Evolutionary conservation across 495 filamentous ascomycete genomes (phyloP), one percentile per base, ranked within the genome.

Genomic region (Achaetomiella virescens): DNA sequence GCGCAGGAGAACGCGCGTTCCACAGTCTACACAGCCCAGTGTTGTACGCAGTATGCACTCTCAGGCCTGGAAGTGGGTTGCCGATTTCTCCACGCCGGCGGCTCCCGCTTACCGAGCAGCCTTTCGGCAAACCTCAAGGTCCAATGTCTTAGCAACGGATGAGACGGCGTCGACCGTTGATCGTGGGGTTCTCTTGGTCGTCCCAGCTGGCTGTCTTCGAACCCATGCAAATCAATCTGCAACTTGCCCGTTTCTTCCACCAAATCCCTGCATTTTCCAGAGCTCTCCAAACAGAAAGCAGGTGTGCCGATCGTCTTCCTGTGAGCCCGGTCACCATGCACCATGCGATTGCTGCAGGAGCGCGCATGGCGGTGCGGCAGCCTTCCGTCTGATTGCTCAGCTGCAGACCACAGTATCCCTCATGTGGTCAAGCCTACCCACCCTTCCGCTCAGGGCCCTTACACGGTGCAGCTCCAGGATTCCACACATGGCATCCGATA

Each of bases 341-440:
- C 17, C 21, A 17, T 24, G 35, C 22, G 52, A 53, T 43, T 38
- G 31, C 42, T 54, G 59, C 42, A 50, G 43, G 38, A 45, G 41
- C 60, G 36, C 51, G 56, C 58, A 56, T 57, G 48, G 57, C 55
- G 33, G 57, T 58, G 55, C 59, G 58, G 55, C 56, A 48, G 56
- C 36, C 51, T 48, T 65, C 48, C 25, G 47, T 66, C 61, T 68
- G 58, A 68, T 66, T 68, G 65, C 35, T 58, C 65, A 62, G 61
- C 47, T 45, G 9, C 54, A 51, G 42, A 21, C 27, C 46, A 24
- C 55, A 36, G 59, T 46, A 64, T 66, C 41, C 59, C 55, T 31
- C 14, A 58, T 42, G 18, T 12, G 53, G 59, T 22, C 18, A 64
- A 62, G 61, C 51, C 40, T 15, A 44, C 45, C 58, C 60, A 56